Base-by-base conservation (phyloP, 768 basidiomycete genomes). In the Calvatia gigantea region DNA sequence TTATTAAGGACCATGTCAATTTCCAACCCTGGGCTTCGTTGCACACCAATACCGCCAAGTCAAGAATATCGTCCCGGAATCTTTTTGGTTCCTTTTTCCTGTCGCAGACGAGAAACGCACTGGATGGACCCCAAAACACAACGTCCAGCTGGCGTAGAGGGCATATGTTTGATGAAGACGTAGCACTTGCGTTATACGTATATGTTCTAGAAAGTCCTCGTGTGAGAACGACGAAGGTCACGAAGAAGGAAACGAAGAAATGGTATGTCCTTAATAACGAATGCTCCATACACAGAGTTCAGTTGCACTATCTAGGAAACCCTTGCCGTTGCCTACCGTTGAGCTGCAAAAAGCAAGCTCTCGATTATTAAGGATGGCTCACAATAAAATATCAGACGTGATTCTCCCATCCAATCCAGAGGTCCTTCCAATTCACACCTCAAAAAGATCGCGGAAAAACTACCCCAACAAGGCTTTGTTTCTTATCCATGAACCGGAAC, bases 401-500 rank as follows among this genome's bases (percentile, higher is more conserved):
- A 41, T 87, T 72, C 6, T 19, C 39, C 12, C 6, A 6, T 11
- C 29, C 17, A 21, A 21, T 31, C 27, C 2, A 28, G 33, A 6
- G 42, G 1, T 8, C 28, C 9, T 31, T 44, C 44, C 54, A 7
- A 49, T 14, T 54, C 21, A 27, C 21, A 17, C 23, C 53, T 27
- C 17, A 41, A 29, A 35, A 62, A 99, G 96, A 80, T 91, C 23
- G 91, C 97, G 15, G 97, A 99, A 66, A 85, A 84, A 56, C 81
- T 99, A 2, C 98, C 98, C 70, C 91, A 98, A 63, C 84, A 89
- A 64, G 97, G 97, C 12, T 95, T 96, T 63, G 76, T 98, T 27
- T 96, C 93, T 6, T 99, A 99, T 67, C 97, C 97, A 41, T 86
- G 97, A 35, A 99, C 97, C 11, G 97, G 98, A 72, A 99, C 97